Evolutionary conservation across 208 protist species (phyloP), one percentile per base, ranked within the genome.

Genomic region (Balamuthia mandrillaris): DNA sequence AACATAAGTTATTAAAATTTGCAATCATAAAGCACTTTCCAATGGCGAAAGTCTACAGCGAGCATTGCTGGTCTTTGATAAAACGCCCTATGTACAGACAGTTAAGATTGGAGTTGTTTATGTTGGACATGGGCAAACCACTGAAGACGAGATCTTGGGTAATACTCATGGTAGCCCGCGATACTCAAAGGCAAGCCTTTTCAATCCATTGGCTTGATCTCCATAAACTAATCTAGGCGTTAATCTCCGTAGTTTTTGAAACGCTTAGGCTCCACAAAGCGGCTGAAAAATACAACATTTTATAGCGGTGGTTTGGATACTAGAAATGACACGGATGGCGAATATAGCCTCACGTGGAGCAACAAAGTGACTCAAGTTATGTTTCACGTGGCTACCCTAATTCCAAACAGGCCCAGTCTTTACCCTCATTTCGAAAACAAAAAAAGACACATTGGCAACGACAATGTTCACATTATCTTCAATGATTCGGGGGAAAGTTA

Each of bases 361-460:
- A 85, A 41, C 47, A 41, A 44, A 16, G 39, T 41, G 0, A 81
- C 74, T 6, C 56, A 79, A 60, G 61, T 87, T 0, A 65, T 90
- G 16, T 90, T 84, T 31, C 87, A 90, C 44, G 87, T 90, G 3
- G 70, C 83, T 0, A 87, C 87, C 18, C 41, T 90, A 47, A 90
- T 90, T 61, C 87, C 87, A 27, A 89, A 60, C 31, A 37, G 37
- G 9, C 37, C 77, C 5, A 66, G 85, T 16, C 61, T 44, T 1
- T 85, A 90, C 49, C 41, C 29, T 24, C 27, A 33, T 3, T 90
- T 77, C 21, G 84, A 85, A 16, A 87, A 90, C 33, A 90, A 90
- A 29, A 90, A 90, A 45, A 63, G 81, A 47, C 87, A 90, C 52
- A 87, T 90, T 77, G 87, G 87, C 33, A 90, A 90, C 54, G 87